Evolutionary conservation across 805 yeast genomes (phyloP).

Genomic region (Candida qinlingensis): DNA sequence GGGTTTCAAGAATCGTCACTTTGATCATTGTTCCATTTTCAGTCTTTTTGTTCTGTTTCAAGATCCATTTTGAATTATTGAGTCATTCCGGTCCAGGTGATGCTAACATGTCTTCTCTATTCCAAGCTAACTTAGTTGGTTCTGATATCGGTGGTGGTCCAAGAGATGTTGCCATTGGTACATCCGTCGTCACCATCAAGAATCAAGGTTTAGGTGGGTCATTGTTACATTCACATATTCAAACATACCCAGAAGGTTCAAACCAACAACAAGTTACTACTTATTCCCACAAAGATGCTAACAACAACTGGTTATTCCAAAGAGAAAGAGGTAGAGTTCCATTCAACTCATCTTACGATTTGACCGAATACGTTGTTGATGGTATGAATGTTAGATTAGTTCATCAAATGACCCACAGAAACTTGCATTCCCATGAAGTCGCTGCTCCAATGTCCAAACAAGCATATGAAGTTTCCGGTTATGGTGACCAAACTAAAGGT

Average conservation of each 20-base stretch:
- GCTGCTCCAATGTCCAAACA: constrained; percentile 66
- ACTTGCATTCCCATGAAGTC: constrained; percentile 78
- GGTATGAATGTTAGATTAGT: constrained; percentile 67
- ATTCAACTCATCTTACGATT: constrained; percentile 19
- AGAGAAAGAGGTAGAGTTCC: constrained; percentile 40
- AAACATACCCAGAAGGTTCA: constrained; percentile 85
- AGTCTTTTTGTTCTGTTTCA: constrained; percentile 63
- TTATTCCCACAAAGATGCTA: constrained; percentile 81
- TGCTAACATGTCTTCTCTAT: constrained; percentile 71
- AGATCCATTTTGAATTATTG: constrained; percentile 68
- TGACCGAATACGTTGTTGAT: constrained; percentile 36
- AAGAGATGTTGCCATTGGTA: constrained; percentile 58
- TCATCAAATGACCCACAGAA: constrained; percentile 67
- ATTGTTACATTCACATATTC: constrained; percentile 71
- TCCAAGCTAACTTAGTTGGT: constrained; percentile 72
- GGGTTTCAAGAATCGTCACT: constrained; percentile 62
- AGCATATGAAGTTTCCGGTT: constrained; percentile 77
- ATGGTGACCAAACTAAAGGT: constrained; percentile 61
- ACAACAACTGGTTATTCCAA: constrained; percentile 77
- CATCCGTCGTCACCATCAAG: constrained; percentile 38
- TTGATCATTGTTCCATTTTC: constrained; percentile 58
- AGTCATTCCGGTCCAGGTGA: constrained; percentile 79
- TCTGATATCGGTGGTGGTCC: constrained; percentile 61
- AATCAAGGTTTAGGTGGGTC: constrained; percentile 75
- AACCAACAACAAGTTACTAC: constrained; percentile 93